These are phyloP conservation scores for Lotmaria passim DNA, from an alignment of 208 protist species.

Conservation along the genomic window DNA sequence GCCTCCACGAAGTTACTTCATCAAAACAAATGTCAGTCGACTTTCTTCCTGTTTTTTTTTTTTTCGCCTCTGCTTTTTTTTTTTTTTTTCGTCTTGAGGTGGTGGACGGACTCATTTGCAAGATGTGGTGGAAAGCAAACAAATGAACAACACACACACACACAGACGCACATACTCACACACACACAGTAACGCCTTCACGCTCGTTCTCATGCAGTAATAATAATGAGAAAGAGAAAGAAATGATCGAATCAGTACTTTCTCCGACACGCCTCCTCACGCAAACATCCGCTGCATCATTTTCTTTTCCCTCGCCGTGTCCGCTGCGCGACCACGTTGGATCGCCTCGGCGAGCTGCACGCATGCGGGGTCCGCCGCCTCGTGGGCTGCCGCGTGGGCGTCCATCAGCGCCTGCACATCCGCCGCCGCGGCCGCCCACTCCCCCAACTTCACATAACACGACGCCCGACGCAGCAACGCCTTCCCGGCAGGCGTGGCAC, in stretches of 20 bases:
- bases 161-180: not conserved
- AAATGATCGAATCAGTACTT: no score
- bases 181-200: no score
- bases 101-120: no score
- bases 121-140: not conserved
- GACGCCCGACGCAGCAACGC: slow-evolving; percentile 71
- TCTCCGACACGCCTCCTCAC: not conserved
- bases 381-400: not conserved
- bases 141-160: not conserved
- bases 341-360: slow-evolving; percentile 27
- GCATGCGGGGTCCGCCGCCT: slow-evolving; percentile 27
- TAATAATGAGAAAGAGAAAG: not conserved
- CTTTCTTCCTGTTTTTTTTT: no score
- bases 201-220: not conserved
- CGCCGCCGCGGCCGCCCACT: slow-evolving; percentile 42
- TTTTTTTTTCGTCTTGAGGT: not conserved
- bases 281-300: slow-evolving; percentile 76
- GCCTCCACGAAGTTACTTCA: no score
- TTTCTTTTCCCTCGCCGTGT: slow-evolving; percentile 37
- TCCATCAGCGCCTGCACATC: slow-evolving; percentile 40
- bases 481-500: slow-evolving; percentile 37
- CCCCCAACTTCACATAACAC: slow-evolving; percentile 37
- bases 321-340: slow-evolving; percentile 18
- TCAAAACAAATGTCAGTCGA: no score
- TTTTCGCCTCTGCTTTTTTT: not conserved